phyloP scores from a whole-genome alignment of 768 basidiomycete species.

The Suillus sp. region DNA sequence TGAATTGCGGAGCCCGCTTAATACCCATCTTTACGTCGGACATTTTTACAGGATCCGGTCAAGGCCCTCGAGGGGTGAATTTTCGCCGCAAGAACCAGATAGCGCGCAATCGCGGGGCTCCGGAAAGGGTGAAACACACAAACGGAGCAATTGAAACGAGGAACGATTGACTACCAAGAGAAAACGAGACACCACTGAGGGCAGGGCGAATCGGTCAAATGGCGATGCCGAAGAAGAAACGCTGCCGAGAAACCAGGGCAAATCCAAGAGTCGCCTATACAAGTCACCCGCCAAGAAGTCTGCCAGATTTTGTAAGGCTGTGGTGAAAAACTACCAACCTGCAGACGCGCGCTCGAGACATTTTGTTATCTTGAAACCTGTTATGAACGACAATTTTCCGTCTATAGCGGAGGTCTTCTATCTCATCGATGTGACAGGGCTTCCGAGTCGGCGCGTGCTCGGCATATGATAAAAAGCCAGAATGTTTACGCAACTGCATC shows the following conservation, averaged over 20 bases:
- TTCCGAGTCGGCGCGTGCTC: neutral
- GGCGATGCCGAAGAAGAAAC: slow-evolving; percentile 2
- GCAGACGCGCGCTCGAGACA: neutral
- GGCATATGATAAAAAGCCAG: neutral
- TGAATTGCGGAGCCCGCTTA: neutral
- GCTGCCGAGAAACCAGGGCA: neutral
- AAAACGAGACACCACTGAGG: slow-evolving; percentile 1
- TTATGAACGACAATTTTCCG: neutral
- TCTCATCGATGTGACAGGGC: neutral
- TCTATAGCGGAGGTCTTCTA: neutral
- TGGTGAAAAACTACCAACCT: neutral
- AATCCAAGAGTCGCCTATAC: neutral
- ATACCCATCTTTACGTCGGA: neutral
- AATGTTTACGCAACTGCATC: neutral
- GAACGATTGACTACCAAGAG: neutral
- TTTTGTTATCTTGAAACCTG: neutral
- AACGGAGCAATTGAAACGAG: slow-evolving; percentile 14
- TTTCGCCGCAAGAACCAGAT: slow-evolving; percentile 6
- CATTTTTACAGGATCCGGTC: slow-evolving; percentile 28
- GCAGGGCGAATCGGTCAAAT: neutral
- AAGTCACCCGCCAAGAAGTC: neutral
- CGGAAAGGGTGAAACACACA: slow-evolving; percentile 16
- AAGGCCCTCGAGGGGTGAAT: slow-evolving; percentile 25
- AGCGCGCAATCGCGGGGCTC: neutral
- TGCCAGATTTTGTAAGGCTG: neutral